These are phyloP conservation scores for Themeda triandra DNA, from an alignment of 176 grass and related monocot genomes.

Conservation along the genomic window DNA sequence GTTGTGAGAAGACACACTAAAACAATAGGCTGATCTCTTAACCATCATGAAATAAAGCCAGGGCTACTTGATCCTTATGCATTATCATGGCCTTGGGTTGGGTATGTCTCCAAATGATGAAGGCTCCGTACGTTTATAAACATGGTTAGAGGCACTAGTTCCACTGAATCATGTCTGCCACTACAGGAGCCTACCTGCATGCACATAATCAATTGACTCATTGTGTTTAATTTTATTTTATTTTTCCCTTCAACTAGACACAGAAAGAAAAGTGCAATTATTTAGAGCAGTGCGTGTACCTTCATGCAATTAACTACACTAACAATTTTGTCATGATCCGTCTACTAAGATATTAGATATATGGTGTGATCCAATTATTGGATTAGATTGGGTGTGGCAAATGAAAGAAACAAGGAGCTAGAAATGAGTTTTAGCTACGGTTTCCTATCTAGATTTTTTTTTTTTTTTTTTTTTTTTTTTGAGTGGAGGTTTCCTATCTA, in stretches of 20 bases:
- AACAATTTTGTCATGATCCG: slow-evolving; percentile 18
- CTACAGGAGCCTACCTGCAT: slow-evolving; percentile 19
- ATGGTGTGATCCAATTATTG: slow-evolving; percentile 33
- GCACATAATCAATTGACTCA: slow-evolving; percentile 32
- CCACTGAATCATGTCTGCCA: slow-evolving; percentile 58
- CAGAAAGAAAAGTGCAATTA: slow-evolving; percentile 19
- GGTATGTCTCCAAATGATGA: slow-evolving; percentile 38
- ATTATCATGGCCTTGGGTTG: slow-evolving; percentile 10
- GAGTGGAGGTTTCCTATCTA: neutral
- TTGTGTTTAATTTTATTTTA: neutral
- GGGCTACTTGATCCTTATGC: slow-evolving; percentile 19
- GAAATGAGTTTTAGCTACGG: neutral
- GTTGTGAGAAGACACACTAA: neutral
- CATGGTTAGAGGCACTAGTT: slow-evolving; percentile 49
- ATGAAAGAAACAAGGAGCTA: neutral
- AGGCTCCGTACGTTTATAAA: slow-evolving; percentile 27
- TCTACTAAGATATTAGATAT: slow-evolving; percentile 12
- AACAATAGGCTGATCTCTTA: slow-evolving; percentile 11
- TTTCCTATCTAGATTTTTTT: too few species aligned
- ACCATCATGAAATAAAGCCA: slow-evolving; percentile 6
- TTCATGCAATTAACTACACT: slow-evolving; percentile 31
- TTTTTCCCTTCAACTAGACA: neutral
- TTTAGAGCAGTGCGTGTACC: neutral
- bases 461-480: too few species aligned
- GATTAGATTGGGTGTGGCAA: slow-evolving; percentile 1